Evolutionary conservation across 2,329 filamentous ascomycete genomes (phyloP).

Genomic region (Alternaria sp.): DNA sequence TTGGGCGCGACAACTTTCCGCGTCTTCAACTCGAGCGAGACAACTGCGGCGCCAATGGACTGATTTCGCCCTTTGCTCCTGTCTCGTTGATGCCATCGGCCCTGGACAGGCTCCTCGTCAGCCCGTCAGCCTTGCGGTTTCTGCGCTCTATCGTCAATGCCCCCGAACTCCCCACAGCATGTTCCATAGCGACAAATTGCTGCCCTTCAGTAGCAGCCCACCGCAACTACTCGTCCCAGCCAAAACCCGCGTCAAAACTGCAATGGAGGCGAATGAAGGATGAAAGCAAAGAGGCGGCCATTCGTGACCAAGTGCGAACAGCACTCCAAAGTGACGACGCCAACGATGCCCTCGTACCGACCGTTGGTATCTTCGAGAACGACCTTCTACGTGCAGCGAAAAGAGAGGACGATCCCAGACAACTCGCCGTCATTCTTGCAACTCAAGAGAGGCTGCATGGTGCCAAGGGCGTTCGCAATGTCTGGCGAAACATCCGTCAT

Average conservation of each 20-base stretch:
- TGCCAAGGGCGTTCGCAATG: constrained; percentile 50
- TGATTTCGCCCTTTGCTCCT: constrained; percentile 22
- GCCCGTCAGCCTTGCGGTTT: constrained; percentile 54
- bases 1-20: constrained; percentile 27
- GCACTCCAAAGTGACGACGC: constrained; percentile 20
- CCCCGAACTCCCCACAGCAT: constrained; percentile 33
- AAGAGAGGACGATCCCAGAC: constrained; percentile 7
- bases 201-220: constrained; percentile 25
- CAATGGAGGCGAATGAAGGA: constrained; percentile 32
- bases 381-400: constrained; percentile 5
- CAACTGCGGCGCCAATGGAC: constrained; percentile 33
- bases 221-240: constrained; percentile 25
- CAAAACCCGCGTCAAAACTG: constrained; percentile 3
- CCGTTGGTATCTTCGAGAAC: constrained; percentile 2
- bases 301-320: constrained; percentile 21
- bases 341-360: constrained; percentile 4
- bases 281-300: constrained; percentile 4
- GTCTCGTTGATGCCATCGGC: constrained; percentile 55
- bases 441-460: constrained; percentile 55
- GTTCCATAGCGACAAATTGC: constrained; percentile 27
- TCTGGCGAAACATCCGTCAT: constrained; percentile 55
- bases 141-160: constrained; percentile 47
- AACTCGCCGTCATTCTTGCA: constrained; percentile 55
- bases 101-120: constrained; percentile 57
- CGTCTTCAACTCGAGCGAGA: constrained; percentile 15